phyloP scores from a whole-genome alignment of 2,329 filamentous ascomycete genomes.

The Colletotrichum sublineola region DNA sequence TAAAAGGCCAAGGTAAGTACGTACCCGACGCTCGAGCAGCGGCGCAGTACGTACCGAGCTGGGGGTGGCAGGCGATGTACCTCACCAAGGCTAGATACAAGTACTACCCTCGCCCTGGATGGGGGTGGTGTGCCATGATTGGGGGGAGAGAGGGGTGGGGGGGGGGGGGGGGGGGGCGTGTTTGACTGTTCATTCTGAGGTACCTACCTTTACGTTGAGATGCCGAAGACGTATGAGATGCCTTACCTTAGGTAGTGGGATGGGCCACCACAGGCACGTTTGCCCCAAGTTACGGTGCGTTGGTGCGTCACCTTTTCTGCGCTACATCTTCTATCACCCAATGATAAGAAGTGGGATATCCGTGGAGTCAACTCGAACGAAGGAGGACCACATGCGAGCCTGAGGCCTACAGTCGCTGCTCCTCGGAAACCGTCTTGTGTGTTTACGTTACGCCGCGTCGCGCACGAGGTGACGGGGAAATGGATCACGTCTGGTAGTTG shows the following conservation, averaged over 20 bases:
- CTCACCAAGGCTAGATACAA: neutral
- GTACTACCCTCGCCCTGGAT: neutral
- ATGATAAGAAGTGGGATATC: neutral
- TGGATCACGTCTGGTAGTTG: neutral
- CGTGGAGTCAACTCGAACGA: neutral
- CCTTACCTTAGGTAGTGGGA: slow-evolving; percentile 23
- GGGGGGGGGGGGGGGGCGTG: neutral
- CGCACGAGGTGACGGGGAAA: slow-evolving; percentile 8
- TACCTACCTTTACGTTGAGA: slow-evolving; percentile 1
- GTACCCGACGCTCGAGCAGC: neutral
- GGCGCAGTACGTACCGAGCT: slow-evolving; percentile 2
- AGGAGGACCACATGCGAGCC: neutral
- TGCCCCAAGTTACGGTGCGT: slow-evolving; percentile 7
- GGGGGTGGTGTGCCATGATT: neutral
- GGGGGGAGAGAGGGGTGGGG: neutral
- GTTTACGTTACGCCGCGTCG: neutral
- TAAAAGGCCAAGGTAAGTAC: neutral
- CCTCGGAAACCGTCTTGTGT: slow-evolving; percentile 2
- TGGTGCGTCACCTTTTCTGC: slow-evolving; percentile 3
- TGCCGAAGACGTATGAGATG: neutral
- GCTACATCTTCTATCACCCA: neutral
- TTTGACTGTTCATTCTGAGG: neutral
- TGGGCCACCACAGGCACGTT: slow-evolving; percentile 1
- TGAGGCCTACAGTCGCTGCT: neutral
- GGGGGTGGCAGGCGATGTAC: neutral